Conservation (phyloP, 768 basidiomycete species). For the Goffeauzyma gilvescens region DNA sequence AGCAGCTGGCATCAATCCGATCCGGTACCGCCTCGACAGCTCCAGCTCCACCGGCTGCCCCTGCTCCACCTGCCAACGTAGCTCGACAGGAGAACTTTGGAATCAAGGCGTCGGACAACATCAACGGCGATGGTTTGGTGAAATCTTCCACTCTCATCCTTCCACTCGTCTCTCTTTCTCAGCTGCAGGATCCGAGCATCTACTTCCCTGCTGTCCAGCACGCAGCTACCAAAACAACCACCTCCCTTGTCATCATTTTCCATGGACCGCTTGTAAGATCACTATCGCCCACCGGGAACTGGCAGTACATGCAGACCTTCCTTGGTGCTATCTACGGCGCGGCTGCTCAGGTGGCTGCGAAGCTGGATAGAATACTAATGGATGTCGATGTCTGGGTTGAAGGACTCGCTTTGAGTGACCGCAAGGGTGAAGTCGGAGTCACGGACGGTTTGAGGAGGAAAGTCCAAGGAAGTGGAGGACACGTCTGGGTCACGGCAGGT, state of each 20-base stretch:
- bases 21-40: no score
- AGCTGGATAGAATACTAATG: conserved; percentile 50
- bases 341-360: conserved; percentile 56
- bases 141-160: conserved; percentile 17
- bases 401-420: conserved; percentile 36
- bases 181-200: conserved; percentile 4
- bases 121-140: no score
- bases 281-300: conserved; percentile 30
- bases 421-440: conserved; percentile 21
- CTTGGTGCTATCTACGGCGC: conserved; percentile 71
- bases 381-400: conserved; percentile 58
- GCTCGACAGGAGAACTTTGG: no score
- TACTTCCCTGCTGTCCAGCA: conserved; percentile 11
- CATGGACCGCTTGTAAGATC: background rate
- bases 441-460: conserved; percentile 29
- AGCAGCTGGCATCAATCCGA: no score
- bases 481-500: conserved; percentile 2
- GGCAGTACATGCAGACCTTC: conserved; percentile 53
- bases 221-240: conserved; percentile 3
- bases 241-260: conserved; percentile 10
- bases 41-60: no score
- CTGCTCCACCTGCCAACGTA: no score
- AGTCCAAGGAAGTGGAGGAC: conserved; percentile 22
- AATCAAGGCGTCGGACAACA: no score
- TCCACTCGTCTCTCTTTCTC: conserved; percentile 15